phyloP scores from a whole-genome alignment of 2,329 filamentous ascomycete genomes.

The Trichoderma semiorbis region DNA sequence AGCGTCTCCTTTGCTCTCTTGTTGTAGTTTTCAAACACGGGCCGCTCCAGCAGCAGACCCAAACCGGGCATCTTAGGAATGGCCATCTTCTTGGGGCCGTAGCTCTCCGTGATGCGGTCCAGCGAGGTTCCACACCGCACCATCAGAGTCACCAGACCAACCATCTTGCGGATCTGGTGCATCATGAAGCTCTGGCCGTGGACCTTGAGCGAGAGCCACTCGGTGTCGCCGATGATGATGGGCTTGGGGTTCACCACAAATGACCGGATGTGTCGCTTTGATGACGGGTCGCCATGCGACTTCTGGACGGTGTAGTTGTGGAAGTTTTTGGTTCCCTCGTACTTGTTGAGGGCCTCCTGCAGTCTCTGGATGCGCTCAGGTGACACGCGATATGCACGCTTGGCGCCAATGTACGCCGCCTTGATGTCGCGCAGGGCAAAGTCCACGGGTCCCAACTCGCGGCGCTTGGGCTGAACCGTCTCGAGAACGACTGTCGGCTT shows the following conservation, averaged over 20 bases:
- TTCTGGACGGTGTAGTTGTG: constrained; percentile 99
- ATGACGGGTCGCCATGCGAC: constrained; percentile 71
- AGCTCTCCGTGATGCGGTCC: constrained; percentile 69
- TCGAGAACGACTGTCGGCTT: constrained; percentile 4
- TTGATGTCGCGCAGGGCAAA: constrained; percentile 71
- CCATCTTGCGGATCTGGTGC: constrained; percentile 99
- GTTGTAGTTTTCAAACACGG: constrained; percentile 91
- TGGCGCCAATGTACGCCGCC: constrained; percentile 74
- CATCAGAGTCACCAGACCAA: constrained; percentile 82
- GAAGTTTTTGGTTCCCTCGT: constrained; percentile 83
- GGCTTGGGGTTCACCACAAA: constrained; percentile 75
- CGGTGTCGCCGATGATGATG: constrained; percentile 82
- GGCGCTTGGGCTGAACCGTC: constrained; percentile 37
- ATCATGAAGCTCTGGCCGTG: constrained; percentile 99
- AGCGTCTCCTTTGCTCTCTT: constrained; percentile 61
- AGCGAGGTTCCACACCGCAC: constrained; percentile 79
- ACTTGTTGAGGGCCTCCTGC: constrained; percentile 69
- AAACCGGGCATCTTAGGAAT: constrained; percentile 93
- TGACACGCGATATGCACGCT: constrained; percentile 79
- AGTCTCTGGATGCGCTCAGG: constrained; percentile 68
- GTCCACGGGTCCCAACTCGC: constrained; percentile 52
- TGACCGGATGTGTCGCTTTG: constrained; percentile 87
- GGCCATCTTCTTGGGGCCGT: constrained; percentile 67
- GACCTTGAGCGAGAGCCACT: constrained; percentile 94
- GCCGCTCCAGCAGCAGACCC: constrained; percentile 82